Percentiles rank a stretch among this genome's conserved stretches.
phyloP scores from a whole-genome alignment of 148 eudicot species.

The Polygonum aviculare region DNA sequence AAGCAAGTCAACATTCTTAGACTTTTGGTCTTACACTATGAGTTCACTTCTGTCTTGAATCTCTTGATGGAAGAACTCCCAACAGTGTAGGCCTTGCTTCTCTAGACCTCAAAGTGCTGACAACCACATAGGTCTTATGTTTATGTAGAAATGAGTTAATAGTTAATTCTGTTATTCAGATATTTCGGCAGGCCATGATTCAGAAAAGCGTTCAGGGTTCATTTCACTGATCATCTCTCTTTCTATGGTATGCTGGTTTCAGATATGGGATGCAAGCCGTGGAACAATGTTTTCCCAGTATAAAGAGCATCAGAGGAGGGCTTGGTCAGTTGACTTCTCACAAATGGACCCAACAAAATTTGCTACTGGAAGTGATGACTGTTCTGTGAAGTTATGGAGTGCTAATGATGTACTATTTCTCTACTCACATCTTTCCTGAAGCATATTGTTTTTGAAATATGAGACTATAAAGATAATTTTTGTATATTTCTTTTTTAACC shows the following conservation, averaged over 20 bases:
- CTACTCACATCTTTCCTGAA: not conserved
- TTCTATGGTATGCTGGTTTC: constrained; percentile 12
- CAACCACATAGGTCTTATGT: not conserved
- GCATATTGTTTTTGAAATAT: not conserved
- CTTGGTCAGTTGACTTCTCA: constrained; percentile 96
- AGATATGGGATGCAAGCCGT: constrained; percentile 88
- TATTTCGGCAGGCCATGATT: not conserved
- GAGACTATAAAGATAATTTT: not conserved
- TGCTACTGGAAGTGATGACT: constrained; percentile 89
- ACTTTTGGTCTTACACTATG: not conserved
- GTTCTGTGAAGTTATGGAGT: constrained; percentile 74
- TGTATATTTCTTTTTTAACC: not conserved
- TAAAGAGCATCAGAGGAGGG: constrained; percentile 68
- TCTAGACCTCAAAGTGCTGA: too few relatives aligned
- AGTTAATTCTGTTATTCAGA: not conserved
- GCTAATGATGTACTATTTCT: constrained; percentile 57
- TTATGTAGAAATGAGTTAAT: not conserved
- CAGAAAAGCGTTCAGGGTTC: not conserved
- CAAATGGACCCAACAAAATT: constrained; percentile 61
- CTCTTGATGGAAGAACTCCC: not conserved
- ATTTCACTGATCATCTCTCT: not conserved
- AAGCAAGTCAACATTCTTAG: too few relatives aligned
- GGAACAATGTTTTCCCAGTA: constrained; percentile 44
- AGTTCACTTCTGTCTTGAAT: not conserved
- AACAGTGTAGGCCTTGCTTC: not conserved